Conservation (phyloP, 441 rosid genomes). For the Omphalea diandra region DNA sequence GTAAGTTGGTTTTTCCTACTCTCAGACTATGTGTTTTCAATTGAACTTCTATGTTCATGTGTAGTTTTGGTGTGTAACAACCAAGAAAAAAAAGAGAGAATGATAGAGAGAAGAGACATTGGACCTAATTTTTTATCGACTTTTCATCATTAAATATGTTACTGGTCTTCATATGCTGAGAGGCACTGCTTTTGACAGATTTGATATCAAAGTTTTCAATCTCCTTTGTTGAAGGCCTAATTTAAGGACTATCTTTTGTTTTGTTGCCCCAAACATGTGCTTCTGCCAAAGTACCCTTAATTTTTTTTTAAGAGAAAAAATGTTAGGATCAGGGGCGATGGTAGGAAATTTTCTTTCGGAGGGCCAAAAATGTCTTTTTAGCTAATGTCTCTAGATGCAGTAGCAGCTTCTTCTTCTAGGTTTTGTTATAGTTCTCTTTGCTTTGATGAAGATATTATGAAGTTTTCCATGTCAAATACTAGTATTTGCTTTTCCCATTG, state of each 20-base stretch:
- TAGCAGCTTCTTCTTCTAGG: too few relatives aligned
- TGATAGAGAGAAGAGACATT: not conserved
- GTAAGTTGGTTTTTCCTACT: constrained; percentile 49
- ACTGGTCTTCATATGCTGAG: constrained; percentile 1
- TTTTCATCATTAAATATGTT: not conserved
- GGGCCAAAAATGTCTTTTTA: too few relatives aligned
- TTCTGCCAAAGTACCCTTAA: not conserved
- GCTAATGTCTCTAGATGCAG: too few relatives aligned
- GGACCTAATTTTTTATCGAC: not conserved
- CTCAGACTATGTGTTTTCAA: constrained; percentile 2
- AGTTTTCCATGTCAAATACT: too few relatives aligned
- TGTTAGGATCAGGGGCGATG: not conserved
- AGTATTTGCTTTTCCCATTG: too few relatives aligned
- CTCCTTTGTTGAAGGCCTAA: constrained; percentile 10
- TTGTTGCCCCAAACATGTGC: constrained; percentile 1
- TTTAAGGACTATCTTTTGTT: constrained; percentile 1
- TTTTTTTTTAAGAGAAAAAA: too few relatives aligned
- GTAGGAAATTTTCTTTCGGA: too few relatives aligned
- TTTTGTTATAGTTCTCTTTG: too few relatives aligned
- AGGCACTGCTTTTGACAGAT: not conserved
- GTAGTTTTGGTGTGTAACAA: not conserved
- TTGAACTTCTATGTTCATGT: not conserved
- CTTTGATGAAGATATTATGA: too few relatives aligned
- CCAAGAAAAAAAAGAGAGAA: not conserved
- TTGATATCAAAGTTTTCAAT: constrained; percentile 12